Base-by-base conservation (phyloP, 1,139 yeast species). In the Sugiyamaella sp. region DNA sequence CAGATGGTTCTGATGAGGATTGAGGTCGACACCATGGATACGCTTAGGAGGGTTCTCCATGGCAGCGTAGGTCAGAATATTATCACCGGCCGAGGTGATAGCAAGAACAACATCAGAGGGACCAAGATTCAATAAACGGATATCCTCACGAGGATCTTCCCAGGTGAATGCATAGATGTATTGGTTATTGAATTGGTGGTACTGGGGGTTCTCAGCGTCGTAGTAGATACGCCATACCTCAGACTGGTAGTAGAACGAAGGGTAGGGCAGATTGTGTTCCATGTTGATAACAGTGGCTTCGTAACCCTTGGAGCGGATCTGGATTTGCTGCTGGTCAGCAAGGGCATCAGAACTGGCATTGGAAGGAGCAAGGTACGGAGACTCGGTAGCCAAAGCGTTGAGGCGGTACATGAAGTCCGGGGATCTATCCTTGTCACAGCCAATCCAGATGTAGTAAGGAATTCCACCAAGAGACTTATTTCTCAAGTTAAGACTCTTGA, bases 61-160 rank as follows among this genome's bases (percentile, higher is more conserved):
- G 29, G 83, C 67, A 3, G 95, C 91, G 67, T 87, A 87, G 20
- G 88, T 80, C 61, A 87, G 75, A 58, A 87, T 76, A 66, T 87
- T 87, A 70, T 87, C 96, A 61, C 95, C 93, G 5, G 95, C 96
- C 47, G 93, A 86, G 6, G 95, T 86, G 56, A 87, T 87, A 22
- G 93, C 93, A 63, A 87, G 76, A 8, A 87, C 88, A 1, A 89
- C 85, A 64, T 87, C 96, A 29, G 79, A 76, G 14, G 81, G 71
- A 38, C 76, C 74, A 63, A 87, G 75, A 49, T 82, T 78, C 62
- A 87, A 76, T 56, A 87, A 84, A 43, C 78, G 77, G 59, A 82
- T 80, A 70, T 87, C 96, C 70, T 86, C 95, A 55, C 86, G 78
- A 32, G 95, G 95, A 67, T 87, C 95, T 71, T 87, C 96, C 96